phyloP scores from a whole-genome alignment of 306 rosid species.

The Cucurbita pepo region DNA sequence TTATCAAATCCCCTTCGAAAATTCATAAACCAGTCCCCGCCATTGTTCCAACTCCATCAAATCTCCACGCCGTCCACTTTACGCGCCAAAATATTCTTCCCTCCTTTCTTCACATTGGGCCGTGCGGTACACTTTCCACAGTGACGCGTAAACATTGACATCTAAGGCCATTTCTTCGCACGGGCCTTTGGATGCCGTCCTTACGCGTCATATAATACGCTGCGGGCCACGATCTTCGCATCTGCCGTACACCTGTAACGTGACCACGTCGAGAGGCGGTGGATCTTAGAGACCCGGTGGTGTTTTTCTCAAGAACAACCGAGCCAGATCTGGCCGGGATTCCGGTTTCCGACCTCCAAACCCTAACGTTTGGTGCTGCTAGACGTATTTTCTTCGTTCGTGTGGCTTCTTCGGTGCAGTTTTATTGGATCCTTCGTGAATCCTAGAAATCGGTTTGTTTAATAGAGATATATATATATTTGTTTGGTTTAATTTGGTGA shows the following conservation, averaged over 20 bases:
- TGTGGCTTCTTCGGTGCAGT: not conserved
- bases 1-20: not conserved
- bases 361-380: not conserved
- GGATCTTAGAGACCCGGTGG: not conserved
- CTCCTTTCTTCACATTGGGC: not conserved
- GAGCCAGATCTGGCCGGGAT: constrained; percentile 1
- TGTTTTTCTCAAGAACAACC: not conserved
- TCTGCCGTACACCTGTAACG: constrained; percentile 57
- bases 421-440: not conserved
- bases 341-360: not conserved
- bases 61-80: not conserved
- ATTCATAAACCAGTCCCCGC: not conserved
- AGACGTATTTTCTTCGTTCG: not conserved
- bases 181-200: constrained; percentile 24
- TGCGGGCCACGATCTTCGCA: constrained; percentile 29
- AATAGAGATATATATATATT: not conserved
- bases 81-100: not conserved
- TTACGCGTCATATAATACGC: constrained; percentile 32
- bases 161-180: constrained; percentile 5
- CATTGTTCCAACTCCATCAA: not conserved
- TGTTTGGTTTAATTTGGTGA: not conserved
- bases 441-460: not conserved
- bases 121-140: fast-evolving
- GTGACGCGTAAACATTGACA: constrained; percentile 7
- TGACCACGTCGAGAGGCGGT: constrained; percentile 18